These are phyloP conservation scores for Comarum palustre DNA, from an alignment of 306 rosid species.

Conservation along the genomic window DNA sequence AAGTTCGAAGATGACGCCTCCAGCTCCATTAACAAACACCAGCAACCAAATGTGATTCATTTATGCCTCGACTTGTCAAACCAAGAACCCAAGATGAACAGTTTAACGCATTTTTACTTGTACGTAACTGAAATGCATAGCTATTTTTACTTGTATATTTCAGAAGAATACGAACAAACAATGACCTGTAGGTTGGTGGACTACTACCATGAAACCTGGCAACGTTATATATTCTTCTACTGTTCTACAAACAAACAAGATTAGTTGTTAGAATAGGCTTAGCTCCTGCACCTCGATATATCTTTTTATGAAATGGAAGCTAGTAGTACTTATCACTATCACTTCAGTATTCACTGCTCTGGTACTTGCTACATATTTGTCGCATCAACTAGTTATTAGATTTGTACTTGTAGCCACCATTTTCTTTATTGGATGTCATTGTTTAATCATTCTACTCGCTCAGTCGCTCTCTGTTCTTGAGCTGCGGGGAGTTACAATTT, in stretches of 20 bases:
- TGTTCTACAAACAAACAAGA: too few species aligned
- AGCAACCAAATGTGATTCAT: not conserved
- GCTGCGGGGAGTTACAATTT: not conserved
- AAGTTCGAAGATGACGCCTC: not conserved
- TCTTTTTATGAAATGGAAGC: not conserved
- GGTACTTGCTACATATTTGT: not conserved
- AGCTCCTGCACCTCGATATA: not conserved
- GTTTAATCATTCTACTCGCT: not conserved
- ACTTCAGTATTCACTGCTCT: not conserved
- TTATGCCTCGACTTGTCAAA: not conserved
- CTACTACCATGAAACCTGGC: not conserved
- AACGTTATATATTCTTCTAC: too few species aligned
- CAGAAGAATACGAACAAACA: not conserved
- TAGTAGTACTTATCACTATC: not conserved
- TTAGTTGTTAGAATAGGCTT: not conserved
- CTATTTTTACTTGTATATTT: not conserved
- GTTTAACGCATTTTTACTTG: not conserved
- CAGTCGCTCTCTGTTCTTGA: not conserved
- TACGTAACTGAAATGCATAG: not conserved
- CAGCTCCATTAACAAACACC: not conserved
- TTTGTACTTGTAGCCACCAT: not conserved
- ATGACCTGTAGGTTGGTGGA: too few species aligned
- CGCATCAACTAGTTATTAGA: slow-evolving; percentile 7
- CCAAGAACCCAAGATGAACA: not conserved
- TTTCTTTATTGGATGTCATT: not conserved